These are phyloP conservation scores for Parastagonospora nodorum DNA, from an alignment of 2,329 filamentous ascomycete species.

Conservation along the genomic window DNA sequence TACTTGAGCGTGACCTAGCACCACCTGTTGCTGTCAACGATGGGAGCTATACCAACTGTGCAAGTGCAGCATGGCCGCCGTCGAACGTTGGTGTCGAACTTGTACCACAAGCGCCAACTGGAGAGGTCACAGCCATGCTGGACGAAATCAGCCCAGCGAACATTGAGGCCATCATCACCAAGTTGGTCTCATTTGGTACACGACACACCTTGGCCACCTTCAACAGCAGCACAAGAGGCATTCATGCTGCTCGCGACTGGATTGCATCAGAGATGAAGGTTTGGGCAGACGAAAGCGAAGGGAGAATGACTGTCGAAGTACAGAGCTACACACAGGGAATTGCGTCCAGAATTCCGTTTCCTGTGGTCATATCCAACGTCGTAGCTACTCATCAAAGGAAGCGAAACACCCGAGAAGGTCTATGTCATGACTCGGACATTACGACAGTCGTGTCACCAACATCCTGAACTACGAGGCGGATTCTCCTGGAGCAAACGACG, in stretches of 20 bases:
- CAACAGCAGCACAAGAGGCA: constrained; percentile 57
- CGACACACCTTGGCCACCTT: constrained; percentile 61
- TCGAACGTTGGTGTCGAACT: constrained; percentile 45
- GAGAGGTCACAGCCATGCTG: constrained; percentile 48
- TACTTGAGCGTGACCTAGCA: constrained; percentile 32
- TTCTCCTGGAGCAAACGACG: constrained; percentile 63
- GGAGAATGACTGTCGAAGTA: constrained; percentile 57
- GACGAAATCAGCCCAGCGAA: constrained; percentile 49
- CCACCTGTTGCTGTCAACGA: constrained; percentile 37
- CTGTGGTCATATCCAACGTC: constrained; percentile 60
- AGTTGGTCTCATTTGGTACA: constrained; percentile 62
- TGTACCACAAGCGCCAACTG: constrained; percentile 48
- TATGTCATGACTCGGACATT: constrained; percentile 63
- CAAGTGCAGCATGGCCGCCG: constrained; percentile 50
- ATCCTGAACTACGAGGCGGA: constrained; percentile 58
- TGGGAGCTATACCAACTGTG: constrained; percentile 39
- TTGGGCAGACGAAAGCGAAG: constrained; percentile 56
- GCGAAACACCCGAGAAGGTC: constrained; percentile 53
- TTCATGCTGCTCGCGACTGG: constrained; percentile 64
- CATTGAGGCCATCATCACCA: constrained; percentile 58
- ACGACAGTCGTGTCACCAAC: constrained; percentile 59
- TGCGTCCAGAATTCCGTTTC: constrained; percentile 55
- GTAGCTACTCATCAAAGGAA: constrained; percentile 55
- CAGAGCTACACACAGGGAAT: constrained; percentile 58
- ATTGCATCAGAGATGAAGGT: constrained; percentile 57